Evolutionary conservation across 345 rosid genomes (phyloP), one percentile per base, ranked within the genome.

Genomic region (Moricandia moricandioides): DNA sequence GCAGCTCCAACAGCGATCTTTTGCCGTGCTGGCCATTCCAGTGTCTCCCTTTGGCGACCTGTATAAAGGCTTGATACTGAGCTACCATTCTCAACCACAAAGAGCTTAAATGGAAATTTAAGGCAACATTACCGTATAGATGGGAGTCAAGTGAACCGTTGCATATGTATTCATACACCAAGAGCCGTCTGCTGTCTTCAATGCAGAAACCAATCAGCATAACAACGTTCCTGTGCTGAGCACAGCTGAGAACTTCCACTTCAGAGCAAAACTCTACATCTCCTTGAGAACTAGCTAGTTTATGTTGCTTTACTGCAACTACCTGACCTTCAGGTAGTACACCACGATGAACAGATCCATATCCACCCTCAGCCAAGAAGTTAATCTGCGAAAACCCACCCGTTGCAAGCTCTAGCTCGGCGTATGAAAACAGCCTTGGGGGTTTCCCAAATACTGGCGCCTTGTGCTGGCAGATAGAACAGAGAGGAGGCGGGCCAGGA

Each of bases 1-100:
- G 99, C 99, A 69, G 98, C 98, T 71, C 99, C 99, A n/a, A 91
- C 91, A 10, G 98, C 99, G 70, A 96, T 88, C 82, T 89, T 96
- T 80, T 92, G 96, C 57, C 99, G 82, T 33, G 99, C 89, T 35
- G 93, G 72, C 99, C 99, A 96, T 72, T 91, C 93, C 65, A 96
- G 77, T 51, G 88, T 82, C 57, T 83, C 89, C 57, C 37, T 85
- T 57, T 88, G 85, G 26, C 77, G 86, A 35, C 97, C 99, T 96
- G 84, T 56, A 84, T 69, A 39, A 69, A 33, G 10, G 24, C 18
- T 43, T 39, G 43, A 35, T 31, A 29, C n/a, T 29, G 74, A 74
- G 62, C 30, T 6, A 69, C 11, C 72, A 62, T 69, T 54, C 7
- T 73, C 21, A 1, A 64, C 29, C 59, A 67, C 17, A 29, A 51